Conservation (phyloP, 176 grass and related monocot species). For the Aegilops bicornis region DNA sequence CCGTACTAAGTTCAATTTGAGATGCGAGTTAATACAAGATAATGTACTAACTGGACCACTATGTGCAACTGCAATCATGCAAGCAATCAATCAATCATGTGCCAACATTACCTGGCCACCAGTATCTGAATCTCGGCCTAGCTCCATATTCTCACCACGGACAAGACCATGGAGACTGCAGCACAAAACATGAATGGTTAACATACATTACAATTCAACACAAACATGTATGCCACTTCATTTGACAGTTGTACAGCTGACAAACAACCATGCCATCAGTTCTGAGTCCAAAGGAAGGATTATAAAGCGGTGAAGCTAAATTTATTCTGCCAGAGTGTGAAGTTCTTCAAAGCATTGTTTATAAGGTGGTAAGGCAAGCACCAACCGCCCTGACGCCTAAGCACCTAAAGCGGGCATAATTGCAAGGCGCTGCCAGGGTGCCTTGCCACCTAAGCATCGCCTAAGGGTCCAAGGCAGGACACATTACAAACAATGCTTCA, state of each 20-base stretch:
- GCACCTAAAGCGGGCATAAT: no score
- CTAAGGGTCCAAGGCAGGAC: no score
- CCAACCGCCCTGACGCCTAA: no score
- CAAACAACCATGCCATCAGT: not conserved
- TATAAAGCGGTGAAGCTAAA: not conserved
- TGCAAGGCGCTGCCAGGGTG: no score
- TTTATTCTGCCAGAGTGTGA: not conserved
- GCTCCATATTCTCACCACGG: constrained; percentile 85
- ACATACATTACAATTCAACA: not conserved
- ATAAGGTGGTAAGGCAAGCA: no score
- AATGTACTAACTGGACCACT: not conserved
- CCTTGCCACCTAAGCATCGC: no score
- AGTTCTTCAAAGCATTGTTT: not conserved
- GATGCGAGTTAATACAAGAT: not conserved
- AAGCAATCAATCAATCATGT: not conserved
- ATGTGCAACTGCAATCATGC: not conserved
- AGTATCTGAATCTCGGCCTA: constrained; percentile 82
- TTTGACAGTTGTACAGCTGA: not conserved
- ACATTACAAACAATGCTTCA: not conserved
- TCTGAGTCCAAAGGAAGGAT: constrained; percentile 4
- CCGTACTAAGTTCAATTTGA: constrained; percentile 4
- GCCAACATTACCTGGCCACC: constrained; percentile 69
- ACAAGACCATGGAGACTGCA: constrained; percentile 77
- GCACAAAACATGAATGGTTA: constrained; percentile 19
- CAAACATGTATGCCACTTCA: not conserved